Evolutionary conservation across 495 filamentous ascomycete genomes (phyloP).

Genomic region (Penicillium argentinense): DNA sequence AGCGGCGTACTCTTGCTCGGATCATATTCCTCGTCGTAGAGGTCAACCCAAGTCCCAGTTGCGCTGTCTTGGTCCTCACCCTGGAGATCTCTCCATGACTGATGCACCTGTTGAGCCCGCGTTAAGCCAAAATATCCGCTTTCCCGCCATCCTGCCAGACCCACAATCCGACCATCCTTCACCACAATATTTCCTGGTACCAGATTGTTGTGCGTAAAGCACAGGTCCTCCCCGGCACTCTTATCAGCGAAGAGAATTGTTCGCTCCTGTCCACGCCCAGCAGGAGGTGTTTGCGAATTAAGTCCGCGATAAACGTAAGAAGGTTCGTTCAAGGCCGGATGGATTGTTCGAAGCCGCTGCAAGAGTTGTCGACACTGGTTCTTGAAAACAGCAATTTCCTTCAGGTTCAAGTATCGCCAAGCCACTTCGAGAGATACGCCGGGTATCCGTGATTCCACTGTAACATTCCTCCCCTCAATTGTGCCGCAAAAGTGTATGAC

Average conservation of each 20-base stretch:
- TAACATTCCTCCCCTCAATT: conserved; percentile 42
- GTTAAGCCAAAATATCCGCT: conserved; percentile 44
- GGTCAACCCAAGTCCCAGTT: conserved; percentile 30
- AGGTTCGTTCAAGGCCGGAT: conserved; percentile 26
- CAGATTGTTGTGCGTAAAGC: conserved; percentile 41
- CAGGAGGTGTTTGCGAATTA: conserved; percentile 31
- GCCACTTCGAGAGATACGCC: conserved; percentile 46
- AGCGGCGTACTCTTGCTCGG: conserved; percentile 7
- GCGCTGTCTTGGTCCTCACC: conserved; percentile 7
- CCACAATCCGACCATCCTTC: conserved; percentile 38
- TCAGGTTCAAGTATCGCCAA: conserved; percentile 37
- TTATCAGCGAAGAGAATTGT: conserved; percentile 35
- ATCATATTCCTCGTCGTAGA: conserved; percentile 31
- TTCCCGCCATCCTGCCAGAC: conserved; percentile 42
- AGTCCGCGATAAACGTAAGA: conserved; percentile 41
- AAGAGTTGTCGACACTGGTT: conserved; percentile 38
- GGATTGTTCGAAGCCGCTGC: conserved; percentile 27
- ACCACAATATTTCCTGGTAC: conserved; percentile 41
- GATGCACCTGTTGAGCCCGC: conserved; percentile 35
- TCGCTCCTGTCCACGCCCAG: conserved; percentile 25
- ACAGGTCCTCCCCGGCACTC: conserved; percentile 25
- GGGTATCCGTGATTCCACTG: conserved; percentile 43
- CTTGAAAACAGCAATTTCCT: conserved; percentile 36
- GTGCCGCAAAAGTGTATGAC: conserved; percentile 41
- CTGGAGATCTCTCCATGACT: conserved; percentile 28